A percentile compares a stretch with the other conserved stretches of the same genome.
Evolutionary conservation across 768 basidiomycete genomes (phyloP).

Genomic region (Kwoniella sp.): DNA sequence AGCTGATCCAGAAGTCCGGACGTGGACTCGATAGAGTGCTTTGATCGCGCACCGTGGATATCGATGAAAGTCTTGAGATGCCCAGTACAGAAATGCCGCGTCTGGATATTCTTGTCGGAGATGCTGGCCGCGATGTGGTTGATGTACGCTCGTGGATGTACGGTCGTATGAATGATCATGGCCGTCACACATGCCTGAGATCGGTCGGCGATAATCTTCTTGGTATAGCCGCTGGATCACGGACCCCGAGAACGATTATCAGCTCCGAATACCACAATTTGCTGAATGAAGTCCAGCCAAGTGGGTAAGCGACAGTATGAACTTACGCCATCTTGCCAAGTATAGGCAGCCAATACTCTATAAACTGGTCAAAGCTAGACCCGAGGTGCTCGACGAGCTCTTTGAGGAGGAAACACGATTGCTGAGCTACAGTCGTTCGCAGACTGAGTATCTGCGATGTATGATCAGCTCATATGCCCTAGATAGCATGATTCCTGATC

Average conservation of each 20-base stretch:
- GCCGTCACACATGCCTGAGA: conserved; percentile 72
- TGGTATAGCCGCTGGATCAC: conserved; percentile 67
- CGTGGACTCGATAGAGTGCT: conserved; percentile 66
- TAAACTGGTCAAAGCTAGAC: conserved; percentile 72
- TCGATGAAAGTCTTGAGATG: conserved; percentile 79
- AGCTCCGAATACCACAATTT: too few species aligned
- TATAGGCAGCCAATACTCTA: conserved; percentile 73
- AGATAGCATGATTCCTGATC: neutral
- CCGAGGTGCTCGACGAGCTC: conserved; percentile 74
- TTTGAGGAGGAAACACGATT: conserved; percentile 73
- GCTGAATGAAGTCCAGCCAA: neutral
- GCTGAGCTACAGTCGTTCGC: conserved; percentile 82
- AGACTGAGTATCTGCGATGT: conserved; percentile 77
- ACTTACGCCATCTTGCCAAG: conserved; percentile 74
- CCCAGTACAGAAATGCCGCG: conserved; percentile 66
- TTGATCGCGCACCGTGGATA: conserved; percentile 68
- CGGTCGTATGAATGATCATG: conserved; percentile 71
- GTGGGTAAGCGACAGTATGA: too few species aligned
- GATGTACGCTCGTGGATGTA: conserved; percentile 70
- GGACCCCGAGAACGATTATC: too few species aligned
- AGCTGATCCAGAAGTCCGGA: conserved; percentile 69
- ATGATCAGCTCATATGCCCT: too few species aligned
- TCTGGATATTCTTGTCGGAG: conserved; percentile 79
- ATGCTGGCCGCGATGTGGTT: conserved; percentile 69
- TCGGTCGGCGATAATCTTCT: conserved; percentile 84